A percentile compares a stretch with the other conserved stretches of the same genome.
Conservation (phyloP, 768 basidiomycete genomes). For the Mycena maculata region DNA sequence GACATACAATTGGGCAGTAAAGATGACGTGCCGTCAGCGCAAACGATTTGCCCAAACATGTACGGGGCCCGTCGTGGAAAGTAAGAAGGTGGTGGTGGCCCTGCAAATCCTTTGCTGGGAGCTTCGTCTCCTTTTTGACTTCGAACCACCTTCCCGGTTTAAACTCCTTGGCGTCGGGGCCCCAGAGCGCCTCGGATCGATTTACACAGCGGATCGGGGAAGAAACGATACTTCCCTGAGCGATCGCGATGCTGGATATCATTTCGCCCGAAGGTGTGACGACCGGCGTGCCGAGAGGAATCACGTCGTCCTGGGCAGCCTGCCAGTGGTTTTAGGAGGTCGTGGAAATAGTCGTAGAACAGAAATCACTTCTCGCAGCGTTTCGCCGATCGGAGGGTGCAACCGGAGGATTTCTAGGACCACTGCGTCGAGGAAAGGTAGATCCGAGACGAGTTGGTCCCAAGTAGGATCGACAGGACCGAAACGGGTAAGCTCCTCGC, state of each 20-base stretch:
- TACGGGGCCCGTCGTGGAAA: slow-evolving; percentile 62
- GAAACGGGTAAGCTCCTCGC: slow-evolving; percentile 42
- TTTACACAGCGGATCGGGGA: slow-evolving; percentile 62
- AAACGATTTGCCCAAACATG: slow-evolving; percentile 61
- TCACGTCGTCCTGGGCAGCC: slow-evolving; percentile 64
- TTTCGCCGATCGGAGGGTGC: slow-evolving; percentile 47
- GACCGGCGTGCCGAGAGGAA: slow-evolving; percentile 68
- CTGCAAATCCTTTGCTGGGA: slow-evolving; percentile 53
- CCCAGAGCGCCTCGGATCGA: slow-evolving; percentile 68
- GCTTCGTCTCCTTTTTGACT: slow-evolving; percentile 42
- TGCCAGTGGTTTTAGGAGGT: too few relatives aligned
- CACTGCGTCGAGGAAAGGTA: slow-evolving; percentile 56
- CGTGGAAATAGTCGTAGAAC: too few relatives aligned
- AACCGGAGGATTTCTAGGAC: slow-evolving; percentile 52
- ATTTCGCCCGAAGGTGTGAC: slow-evolving; percentile 52
- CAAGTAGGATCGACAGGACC: background rate
- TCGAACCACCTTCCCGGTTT: slow-evolving; percentile 74
- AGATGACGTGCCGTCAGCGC: slow-evolving; percentile 59
- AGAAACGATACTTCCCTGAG: slow-evolving; percentile 59
- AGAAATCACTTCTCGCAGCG: slow-evolving; percentile 37
- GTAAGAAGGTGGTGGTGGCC: slow-evolving; percentile 63
- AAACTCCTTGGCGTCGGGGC: slow-evolving; percentile 66
- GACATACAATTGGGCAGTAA: too few relatives aligned
- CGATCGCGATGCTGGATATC: slow-evolving; percentile 54
- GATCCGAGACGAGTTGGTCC: slow-evolving; percentile 1